Evolutionary conservation across 2,329 filamentous ascomycete genomes (phyloP).

Genomic region (Hypomyces perniciosus): DNA sequence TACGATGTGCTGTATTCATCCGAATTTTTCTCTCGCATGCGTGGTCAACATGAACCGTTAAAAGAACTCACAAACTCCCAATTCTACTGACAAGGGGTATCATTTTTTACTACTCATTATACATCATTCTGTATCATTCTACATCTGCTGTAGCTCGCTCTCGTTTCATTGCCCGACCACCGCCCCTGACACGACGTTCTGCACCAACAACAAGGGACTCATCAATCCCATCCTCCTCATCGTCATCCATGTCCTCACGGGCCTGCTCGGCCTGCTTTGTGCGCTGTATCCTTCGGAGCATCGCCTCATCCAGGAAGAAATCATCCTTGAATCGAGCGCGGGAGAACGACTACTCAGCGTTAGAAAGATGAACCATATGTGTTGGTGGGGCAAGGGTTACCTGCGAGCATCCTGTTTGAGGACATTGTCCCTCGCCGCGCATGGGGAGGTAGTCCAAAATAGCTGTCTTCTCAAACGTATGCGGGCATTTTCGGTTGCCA

Average conservation of each 20-base stretch:
- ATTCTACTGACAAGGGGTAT: constrained; percentile 8
- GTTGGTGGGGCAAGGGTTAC: constrained; percentile 29
- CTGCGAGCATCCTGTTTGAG: constrained; percentile 57
- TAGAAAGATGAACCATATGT: neutral
- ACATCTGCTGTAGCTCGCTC: constrained; percentile 10
- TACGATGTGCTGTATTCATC: constrained; percentile 29
- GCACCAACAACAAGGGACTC: constrained; percentile 21
- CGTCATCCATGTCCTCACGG: constrained; percentile 39
- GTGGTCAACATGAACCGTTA: neutral
- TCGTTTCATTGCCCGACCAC: constrained; percentile 17
- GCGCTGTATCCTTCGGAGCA: constrained; percentile 54
- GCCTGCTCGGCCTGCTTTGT: constrained; percentile 36
- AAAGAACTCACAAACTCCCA: no score
- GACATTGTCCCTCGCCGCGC: constrained; percentile 47
- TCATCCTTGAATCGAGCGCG: constrained; percentile 36
- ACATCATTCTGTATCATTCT: neutral
- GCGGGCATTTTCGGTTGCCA: constrained; percentile 61
- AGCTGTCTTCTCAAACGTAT: constrained; percentile 63
- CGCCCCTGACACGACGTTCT: constrained; percentile 18
- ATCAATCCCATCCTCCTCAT: constrained; percentile 22
- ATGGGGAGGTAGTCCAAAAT: constrained; percentile 52
- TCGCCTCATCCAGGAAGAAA: constrained; percentile 49
- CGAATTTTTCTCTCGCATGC: constrained; percentile 54
- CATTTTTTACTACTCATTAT: neutral
- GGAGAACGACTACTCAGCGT: constrained; percentile 38